These are phyloP conservation scores for Simplicillium sp. DNA, from an alignment of 2,329 filamentous ascomycete genomes.

Conservation along the genomic window DNA sequence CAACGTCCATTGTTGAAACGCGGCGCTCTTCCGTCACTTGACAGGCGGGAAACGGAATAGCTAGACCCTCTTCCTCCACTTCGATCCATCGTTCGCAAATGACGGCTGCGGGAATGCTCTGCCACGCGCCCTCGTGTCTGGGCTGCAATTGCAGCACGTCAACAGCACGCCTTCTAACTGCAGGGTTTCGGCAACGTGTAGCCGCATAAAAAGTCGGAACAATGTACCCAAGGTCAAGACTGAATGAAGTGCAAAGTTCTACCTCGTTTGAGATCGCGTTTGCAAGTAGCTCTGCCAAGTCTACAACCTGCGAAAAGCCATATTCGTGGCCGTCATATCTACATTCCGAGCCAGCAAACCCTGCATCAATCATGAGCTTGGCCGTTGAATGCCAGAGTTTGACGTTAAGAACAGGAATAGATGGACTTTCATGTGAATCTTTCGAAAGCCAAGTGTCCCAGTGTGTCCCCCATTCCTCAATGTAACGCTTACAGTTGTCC, in stretches of 20 bases:
- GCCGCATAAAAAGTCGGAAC: background rate
- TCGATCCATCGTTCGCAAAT: background rate
- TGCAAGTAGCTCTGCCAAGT: background rate
- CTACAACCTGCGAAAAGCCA: background rate
- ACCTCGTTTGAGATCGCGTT: background rate
- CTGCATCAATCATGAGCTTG: background rate
- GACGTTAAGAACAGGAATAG: background rate
- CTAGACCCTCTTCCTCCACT: background rate
- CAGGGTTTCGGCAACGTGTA: constrained; percentile 1
- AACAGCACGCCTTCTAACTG: constrained; percentile 1
- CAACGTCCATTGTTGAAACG: background rate
- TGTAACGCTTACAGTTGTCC: too few relatives aligned
- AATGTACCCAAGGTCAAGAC: constrained; percentile 4
- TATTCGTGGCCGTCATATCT: background rate
- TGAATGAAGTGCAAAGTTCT: background rate
- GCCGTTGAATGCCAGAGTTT: constrained; percentile 1
- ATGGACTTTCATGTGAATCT: background rate
- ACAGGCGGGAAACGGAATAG: background rate
- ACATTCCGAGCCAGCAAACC: constrained; percentile 1
- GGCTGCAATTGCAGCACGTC: background rate
- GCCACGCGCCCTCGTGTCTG: constrained; percentile 2
- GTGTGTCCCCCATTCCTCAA: background rate
- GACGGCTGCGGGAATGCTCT: constrained; percentile 1
- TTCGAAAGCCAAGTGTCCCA: background rate
- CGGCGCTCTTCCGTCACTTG: background rate